Evolutionary conservation across 306 rosid genomes (phyloP).

Genomic region (Castanea crenata): DNA sequence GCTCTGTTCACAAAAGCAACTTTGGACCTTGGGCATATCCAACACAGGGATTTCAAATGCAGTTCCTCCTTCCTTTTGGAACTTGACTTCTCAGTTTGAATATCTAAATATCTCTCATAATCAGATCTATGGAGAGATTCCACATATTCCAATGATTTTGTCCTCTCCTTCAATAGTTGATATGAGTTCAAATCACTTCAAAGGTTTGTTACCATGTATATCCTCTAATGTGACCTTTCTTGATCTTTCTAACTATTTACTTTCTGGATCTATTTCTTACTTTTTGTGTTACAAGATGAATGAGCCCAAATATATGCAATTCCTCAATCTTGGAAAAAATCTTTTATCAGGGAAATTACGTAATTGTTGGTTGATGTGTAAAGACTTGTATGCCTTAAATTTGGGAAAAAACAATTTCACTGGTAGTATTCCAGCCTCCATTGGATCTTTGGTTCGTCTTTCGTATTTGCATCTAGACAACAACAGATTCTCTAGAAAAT

Average conservation of each 20-base stretch:
- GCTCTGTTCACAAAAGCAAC: too few relatives aligned
- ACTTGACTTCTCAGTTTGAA: rapidly evolving
- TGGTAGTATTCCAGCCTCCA: constrained; percentile 27
- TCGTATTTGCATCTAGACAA: constrained; percentile 9
- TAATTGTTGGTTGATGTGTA: constrained; percentile 18
- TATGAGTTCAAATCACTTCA: too few relatives aligned
- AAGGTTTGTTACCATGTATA: too few relatives aligned
- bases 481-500: constrained; percentile 22
- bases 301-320: too few relatives aligned
- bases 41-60: too few relatives aligned
- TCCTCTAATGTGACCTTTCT: too few relatives aligned
- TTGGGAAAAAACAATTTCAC: constrained; percentile 19
- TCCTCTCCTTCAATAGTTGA: rapidly evolving
- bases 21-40: rapidly evolving
- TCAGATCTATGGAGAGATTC: not conserved
- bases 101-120: not conserved
- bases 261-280: too few relatives aligned
- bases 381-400: not conserved
- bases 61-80: too few relatives aligned
- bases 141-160: too few relatives aligned
- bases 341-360: constrained; percentile 7
- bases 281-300: too few relatives aligned
- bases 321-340: not conserved
- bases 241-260: too few relatives aligned
- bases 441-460: constrained; percentile 12